Evolutionary conservation across 805 yeast species (phyloP).

Genomic region (Saturnispora quitensis): DNA sequence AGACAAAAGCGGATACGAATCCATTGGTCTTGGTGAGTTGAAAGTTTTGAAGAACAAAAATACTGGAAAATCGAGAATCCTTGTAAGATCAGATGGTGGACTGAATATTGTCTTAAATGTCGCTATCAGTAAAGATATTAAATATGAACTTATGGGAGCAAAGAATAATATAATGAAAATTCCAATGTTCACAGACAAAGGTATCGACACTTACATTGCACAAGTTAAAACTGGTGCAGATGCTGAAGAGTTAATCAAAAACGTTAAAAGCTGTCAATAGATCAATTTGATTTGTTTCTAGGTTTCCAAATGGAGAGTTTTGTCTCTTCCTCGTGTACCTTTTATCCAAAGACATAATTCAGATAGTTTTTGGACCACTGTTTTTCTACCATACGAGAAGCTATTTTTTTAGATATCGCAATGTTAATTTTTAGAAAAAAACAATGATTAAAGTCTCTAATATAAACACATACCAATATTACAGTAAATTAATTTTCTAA

Average conservation of each 20-base stretch:
- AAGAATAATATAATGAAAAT: slow-evolving; percentile 59
- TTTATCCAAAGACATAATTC: not conserved
- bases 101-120: slow-evolving; percentile 70
- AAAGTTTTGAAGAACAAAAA: slow-evolving; percentile 56
- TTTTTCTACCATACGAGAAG: not conserved
- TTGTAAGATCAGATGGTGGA: slow-evolving; percentile 85
- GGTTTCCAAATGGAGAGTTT: not conserved
- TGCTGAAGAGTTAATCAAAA: slow-evolving; percentile 42
- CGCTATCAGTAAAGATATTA: slow-evolving; percentile 45
- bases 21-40: slow-evolving; percentile 75
- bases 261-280: slow-evolving; percentile 20
- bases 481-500: not conserved
- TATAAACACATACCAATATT: not conserved
- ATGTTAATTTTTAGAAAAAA: not conserved
- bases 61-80: slow-evolving; percentile 56
- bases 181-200: slow-evolving; percentile 50
- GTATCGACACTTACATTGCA: slow-evolving; percentile 59
- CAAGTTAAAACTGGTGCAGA: slow-evolving; percentile 72
- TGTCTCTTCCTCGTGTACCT: not conserved
- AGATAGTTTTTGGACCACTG: not conserved
- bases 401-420: not conserved
- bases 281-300: not conserved
- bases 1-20: slow-evolving; percentile 44
- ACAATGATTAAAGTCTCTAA: not conserved
- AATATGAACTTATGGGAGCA: slow-evolving; percentile 48